Percentiles rank a stretch among this genome's conserved stretches.
These are phyloP conservation scores for Anaeramoeba ignava DNA, from an alignment of 78 protist species.

Conservation along the genomic window DNA sequence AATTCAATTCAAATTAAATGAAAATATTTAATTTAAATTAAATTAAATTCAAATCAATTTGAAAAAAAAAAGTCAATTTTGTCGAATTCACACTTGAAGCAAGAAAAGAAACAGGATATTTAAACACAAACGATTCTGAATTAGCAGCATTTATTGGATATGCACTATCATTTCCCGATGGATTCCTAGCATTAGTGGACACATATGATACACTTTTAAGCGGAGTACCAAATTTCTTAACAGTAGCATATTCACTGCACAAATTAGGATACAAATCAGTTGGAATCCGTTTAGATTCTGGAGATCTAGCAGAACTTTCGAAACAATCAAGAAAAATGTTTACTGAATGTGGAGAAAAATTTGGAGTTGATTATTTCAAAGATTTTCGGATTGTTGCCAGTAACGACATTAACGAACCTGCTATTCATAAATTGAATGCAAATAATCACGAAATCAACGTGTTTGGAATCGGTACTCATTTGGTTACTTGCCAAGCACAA, in stretches of 20 bases:
- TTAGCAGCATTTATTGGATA: slow-evolving; percentile 81
- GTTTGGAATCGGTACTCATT: slow-evolving; percentile 81
- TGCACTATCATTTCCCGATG: slow-evolving; percentile 70
- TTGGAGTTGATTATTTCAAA: background rate
- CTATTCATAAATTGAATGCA: slow-evolving; percentile 34
- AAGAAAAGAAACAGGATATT: slow-evolving; percentile 17
- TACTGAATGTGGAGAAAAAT: background rate
- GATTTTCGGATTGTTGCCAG: slow-evolving; percentile 53
- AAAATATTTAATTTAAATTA: too few species aligned
- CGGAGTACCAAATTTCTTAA: slow-evolving; percentile 68
- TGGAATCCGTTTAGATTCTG: slow-evolving; percentile 80
- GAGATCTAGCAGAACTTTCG: slow-evolving; percentile 68
- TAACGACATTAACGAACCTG: slow-evolving; percentile 65
- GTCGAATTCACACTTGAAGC: slow-evolving; percentile 14
- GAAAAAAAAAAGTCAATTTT: slow-evolving; percentile 21
- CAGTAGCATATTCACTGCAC: slow-evolving; percentile 60
- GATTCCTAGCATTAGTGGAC: slow-evolving; percentile 76
- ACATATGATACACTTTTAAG: slow-evolving; percentile 66
- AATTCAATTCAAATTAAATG: too few species aligned
- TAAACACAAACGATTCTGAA: slow-evolving; percentile 46
- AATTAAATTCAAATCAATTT: too few species aligned
- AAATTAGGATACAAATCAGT: slow-evolving; percentile 51
- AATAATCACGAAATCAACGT: slow-evolving; percentile 54
- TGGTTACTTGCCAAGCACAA: slow-evolving; percentile 48
- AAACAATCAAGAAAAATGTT: slow-evolving; percentile 8